phyloP scores from a whole-genome alignment of 345 rosid genomes.

The Passiflora organensis region DNA sequence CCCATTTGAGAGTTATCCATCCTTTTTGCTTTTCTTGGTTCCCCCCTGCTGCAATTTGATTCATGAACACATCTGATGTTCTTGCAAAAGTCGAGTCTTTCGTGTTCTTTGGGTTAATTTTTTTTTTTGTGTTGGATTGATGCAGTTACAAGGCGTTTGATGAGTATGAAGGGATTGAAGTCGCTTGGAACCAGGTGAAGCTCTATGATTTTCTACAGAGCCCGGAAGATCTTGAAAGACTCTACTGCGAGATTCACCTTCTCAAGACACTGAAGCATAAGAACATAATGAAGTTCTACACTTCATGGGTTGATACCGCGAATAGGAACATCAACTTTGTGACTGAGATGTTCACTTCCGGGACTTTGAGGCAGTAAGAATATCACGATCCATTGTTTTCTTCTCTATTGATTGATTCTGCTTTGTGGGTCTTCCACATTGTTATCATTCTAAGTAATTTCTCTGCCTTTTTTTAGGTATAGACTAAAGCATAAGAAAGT shows the following conservation, averaged over 20 bases:
- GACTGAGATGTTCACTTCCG: conserved; percentile 22
- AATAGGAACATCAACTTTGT: conserved; percentile 20
- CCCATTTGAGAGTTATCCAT: background rate
- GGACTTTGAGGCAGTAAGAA: conserved; percentile 19
- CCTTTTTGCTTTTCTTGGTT: background rate
- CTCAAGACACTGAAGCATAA: conserved; percentile 20
- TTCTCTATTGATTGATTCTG: background rate
- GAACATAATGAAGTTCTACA: conserved; percentile 18
- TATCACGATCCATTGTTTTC: background rate
- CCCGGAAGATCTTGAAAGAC: conserved; percentile 23
- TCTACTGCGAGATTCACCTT: conserved; percentile 25
- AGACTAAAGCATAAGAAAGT: conserved; percentile 83
- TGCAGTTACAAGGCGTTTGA: conserved; percentile 24
- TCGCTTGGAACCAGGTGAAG: conserved; percentile 26
- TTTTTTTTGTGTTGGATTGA: background rate
- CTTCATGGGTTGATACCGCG: conserved; percentile 24
- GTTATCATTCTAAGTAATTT: conserved; percentile 10
- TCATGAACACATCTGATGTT: too few species aligned
- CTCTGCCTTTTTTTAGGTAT: conserved; percentile 36
- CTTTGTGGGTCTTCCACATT: conserved; percentile 7
- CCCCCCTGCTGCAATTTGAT: background rate
- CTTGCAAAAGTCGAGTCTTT: background rate
- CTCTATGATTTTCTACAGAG: conserved; percentile 21
- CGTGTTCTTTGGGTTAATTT: background rate
- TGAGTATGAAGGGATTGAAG: conserved; percentile 22